Evolutionary conservation across 768 basidiomycete genomes (phyloP).

Genomic region (Tubosaeta sp.): DNA sequence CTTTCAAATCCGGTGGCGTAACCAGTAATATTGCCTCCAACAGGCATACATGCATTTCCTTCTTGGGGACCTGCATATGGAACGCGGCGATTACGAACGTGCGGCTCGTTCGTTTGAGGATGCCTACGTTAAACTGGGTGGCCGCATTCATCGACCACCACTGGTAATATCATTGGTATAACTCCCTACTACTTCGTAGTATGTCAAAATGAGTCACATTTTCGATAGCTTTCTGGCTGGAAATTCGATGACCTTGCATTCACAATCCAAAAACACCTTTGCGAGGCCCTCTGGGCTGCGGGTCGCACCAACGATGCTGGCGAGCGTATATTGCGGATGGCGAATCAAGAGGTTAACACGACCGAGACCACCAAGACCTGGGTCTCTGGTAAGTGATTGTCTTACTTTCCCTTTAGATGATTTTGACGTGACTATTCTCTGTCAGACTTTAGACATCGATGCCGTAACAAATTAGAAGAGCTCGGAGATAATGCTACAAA

Average conservation of each 20-base stretch:
- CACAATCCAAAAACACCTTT: not conserved
- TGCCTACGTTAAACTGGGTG: not conserved
- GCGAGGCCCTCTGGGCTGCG: not conserved
- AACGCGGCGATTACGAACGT: not conserved
- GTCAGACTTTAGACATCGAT: not conserved
- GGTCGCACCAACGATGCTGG: not conserved
- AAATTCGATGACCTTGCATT: not conserved
- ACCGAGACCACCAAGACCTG: not conserved
- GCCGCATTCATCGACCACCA: not conserved
- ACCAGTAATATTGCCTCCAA: not conserved
- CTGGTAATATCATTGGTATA: not conserved
- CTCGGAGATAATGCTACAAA: too few species aligned
- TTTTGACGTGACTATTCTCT: not conserved
- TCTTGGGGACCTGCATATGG: not conserved
- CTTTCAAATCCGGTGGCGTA: not conserved
- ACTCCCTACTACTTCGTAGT: too few species aligned
- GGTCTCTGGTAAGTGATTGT: not conserved
- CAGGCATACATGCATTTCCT: not conserved
- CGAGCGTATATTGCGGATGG: not conserved
- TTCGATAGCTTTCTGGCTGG: conserved; percentile 7
- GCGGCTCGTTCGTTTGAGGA: not conserved
- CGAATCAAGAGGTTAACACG: not conserved
- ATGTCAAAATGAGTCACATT: not conserved
- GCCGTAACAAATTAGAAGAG: not conserved
- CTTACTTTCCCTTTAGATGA: not conserved